A percentile compares a stretch with the other conserved stretches of the same genome.
phyloP scores from a whole-genome alignment of 2,329 filamentous ascomycete species.

The Cercospora brassicicola region DNA sequence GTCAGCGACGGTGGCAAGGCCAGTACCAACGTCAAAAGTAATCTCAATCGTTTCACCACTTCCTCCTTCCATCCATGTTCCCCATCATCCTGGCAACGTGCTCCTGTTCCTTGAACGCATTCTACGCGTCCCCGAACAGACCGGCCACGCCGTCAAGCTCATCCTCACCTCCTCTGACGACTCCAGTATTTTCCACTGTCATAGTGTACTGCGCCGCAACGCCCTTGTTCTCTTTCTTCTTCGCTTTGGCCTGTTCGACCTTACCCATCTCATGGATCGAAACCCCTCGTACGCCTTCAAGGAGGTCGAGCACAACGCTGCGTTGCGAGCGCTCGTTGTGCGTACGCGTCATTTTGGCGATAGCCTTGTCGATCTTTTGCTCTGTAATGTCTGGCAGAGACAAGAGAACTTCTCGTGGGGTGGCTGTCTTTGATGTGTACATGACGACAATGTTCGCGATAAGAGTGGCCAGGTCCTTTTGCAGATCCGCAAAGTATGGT shows the following conservation, averaged over 20 bases:
- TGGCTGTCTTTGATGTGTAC: slow-evolving; percentile 68
- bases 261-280: slow-evolving; percentile 93
- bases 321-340: slow-evolving; percentile 70
- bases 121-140: slow-evolving; percentile 43
- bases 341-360: slow-evolving; percentile 37
- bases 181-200: slow-evolving; percentile 44
- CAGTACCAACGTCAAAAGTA: neutral
- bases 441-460: slow-evolving; percentile 82
- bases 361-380: slow-evolving; percentile 62
- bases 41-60: neutral
- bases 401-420: slow-evolving; percentile 73
- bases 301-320: slow-evolving; percentile 75
- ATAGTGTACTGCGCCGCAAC: slow-evolving; percentile 37
- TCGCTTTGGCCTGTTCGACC: slow-evolving; percentile 51
- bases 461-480: slow-evolving; percentile 83
- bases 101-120: slow-evolving; percentile 3
- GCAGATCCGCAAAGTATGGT: slow-evolving; percentile 92
- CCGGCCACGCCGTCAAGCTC: slow-evolving; percentile 48
- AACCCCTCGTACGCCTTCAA: slow-evolving; percentile 84
- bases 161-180: slow-evolving; percentile 44
- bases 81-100: slow-evolving; percentile 8
- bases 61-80: neutral
- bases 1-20: neutral
- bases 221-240: slow-evolving; percentile 34
- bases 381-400: slow-evolving; percentile 74